Conservation (phyloP, 371 early-diverging fungal genomes). For the Capillidium rhysosporum region DNA sequence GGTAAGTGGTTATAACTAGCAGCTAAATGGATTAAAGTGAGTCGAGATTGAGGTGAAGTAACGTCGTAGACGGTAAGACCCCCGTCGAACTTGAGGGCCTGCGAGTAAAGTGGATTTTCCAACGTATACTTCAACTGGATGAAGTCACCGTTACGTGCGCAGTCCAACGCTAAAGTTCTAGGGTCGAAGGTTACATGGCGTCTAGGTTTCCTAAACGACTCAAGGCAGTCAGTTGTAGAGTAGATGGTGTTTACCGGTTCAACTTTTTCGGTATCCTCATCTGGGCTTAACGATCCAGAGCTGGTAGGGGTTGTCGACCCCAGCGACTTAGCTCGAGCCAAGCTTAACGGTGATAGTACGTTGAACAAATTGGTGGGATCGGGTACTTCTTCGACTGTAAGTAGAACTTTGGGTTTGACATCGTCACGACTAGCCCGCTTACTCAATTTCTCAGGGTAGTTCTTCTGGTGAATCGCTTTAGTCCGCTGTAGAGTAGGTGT, state of each 20-base stretch:
- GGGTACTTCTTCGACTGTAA: not conserved
- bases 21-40: conserved; percentile 31
- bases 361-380: not conserved
- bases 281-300: not conserved
- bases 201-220: not conserved
- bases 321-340: not conserved
- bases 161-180: conserved; percentile 13
- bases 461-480: not conserved
- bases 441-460: not conserved
- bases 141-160: conserved; percentile 16
- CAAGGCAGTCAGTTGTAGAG: no score
- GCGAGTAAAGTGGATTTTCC: conserved; percentile 10
- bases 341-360: not conserved
- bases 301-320: not conserved
- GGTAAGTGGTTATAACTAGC: conserved; percentile 27
- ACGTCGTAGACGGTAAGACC: conserved; percentile 10
- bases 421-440: not conserved
- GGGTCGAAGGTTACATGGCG: conserved; percentile 17
- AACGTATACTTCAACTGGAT: conserved; percentile 9
- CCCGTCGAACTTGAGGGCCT: not conserved
- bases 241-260: not conserved
- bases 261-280: not conserved
- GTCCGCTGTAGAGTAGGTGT: not conserved
- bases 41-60: conserved; percentile 16
- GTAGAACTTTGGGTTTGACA: not conserved